Percentiles rank a stretch among this genome's conserved stretches.
phyloP scores from a whole-genome alignment of 768 basidiomycete genomes.

The Suillus sp. region DNA sequence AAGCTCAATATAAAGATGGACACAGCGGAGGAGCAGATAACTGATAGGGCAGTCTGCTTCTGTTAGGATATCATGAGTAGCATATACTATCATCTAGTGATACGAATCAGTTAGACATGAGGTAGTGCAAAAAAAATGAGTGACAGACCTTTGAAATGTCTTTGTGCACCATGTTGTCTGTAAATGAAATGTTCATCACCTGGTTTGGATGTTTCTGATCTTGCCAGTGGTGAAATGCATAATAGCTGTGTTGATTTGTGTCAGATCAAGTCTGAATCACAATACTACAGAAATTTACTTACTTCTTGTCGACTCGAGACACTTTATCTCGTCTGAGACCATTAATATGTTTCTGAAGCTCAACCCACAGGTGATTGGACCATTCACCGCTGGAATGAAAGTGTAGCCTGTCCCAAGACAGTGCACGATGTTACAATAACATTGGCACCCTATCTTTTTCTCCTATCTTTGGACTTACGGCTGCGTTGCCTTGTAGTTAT shows the following conservation, averaged over 20 bases:
- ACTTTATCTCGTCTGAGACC: conserved; percentile 10
- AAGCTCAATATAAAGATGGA: background rate
- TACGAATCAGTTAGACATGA: background rate
- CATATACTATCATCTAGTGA: background rate
- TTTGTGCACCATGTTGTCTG: background rate
- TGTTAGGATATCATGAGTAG: background rate
- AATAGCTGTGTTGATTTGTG: background rate
- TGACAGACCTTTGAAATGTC: background rate
- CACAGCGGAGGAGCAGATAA: background rate
- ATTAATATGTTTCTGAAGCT: conserved; percentile 26
- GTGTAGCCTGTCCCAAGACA: conserved; percentile 45
- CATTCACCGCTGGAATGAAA: conserved; percentile 21
- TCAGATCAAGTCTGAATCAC: too few relatives aligned
- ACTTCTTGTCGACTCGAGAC: conserved; percentile 20
- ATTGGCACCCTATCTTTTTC: too few relatives aligned
- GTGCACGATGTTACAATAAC: too few relatives aligned
- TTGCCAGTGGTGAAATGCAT: background rate
- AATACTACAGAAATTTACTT: background rate
- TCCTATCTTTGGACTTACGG: too few relatives aligned
- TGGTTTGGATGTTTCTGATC: background rate
- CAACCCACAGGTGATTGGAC: background rate
- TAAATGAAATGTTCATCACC: background rate
- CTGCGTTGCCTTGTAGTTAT: too few relatives aligned
- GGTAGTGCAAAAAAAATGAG: background rate
- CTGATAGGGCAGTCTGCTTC: background rate